phyloP scores from a whole-genome alignment of 1,284 basidiomycete genomes.

The Paramarasmius palmivorus region DNA sequence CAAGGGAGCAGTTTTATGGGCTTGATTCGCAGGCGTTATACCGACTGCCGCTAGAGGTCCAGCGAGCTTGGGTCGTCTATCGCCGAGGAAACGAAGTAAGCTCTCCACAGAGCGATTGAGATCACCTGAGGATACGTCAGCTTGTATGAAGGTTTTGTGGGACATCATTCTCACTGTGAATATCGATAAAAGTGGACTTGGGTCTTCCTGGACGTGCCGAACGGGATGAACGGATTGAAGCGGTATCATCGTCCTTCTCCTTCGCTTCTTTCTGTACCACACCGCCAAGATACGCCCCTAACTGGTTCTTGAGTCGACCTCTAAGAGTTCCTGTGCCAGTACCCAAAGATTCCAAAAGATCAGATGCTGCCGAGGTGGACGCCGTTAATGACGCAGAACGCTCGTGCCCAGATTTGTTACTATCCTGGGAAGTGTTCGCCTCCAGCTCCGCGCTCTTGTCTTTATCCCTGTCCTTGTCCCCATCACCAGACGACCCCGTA shows the following conservation, averaged over 20 bases:
- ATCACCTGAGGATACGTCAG: conserved; percentile 43
- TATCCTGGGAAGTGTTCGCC: neutral
- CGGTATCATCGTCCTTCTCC: conserved; percentile 60
- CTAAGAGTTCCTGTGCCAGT: conserved; percentile 44
- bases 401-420: neutral
- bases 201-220: conserved; percentile 35
- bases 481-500: conserved; percentile 13
- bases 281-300: conserved; percentile 50
- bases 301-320: conserved; percentile 49
- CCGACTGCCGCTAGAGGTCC: conserved; percentile 71
- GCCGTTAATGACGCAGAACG: conserved; percentile 3
- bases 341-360: conserved; percentile 13
- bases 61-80: conserved; percentile 82
- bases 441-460: conserved; percentile 13
- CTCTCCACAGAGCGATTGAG: conserved; percentile 67
- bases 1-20: conserved; percentile 61
- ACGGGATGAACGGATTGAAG: conserved; percentile 38
- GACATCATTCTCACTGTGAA: conserved; percentile 1
- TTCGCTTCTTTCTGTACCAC: conserved; percentile 16
- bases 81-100: conserved; percentile 75
- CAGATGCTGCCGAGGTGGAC: conserved; percentile 1
- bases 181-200: conserved; percentile 19
- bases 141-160: neutral
- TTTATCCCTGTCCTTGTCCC: conserved; percentile 24
- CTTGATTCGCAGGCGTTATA: conserved; percentile 69